phyloP scores from a whole-genome alignment of 2,329 filamentous ascomycete genomes.

The Fusarium sp. region DNA sequence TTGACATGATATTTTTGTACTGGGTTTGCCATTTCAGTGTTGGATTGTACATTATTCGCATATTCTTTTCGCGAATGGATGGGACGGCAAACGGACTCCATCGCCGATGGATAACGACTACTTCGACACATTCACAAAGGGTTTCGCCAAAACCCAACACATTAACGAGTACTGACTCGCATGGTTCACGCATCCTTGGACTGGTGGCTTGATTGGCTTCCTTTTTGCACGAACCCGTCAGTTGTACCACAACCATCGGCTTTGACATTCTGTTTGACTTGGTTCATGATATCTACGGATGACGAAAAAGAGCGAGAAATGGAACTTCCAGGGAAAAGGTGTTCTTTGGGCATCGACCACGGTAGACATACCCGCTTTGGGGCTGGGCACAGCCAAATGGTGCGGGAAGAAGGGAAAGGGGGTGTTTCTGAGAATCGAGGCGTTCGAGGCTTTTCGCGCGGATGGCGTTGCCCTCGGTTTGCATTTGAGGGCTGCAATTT shows the following conservation, averaged over 20 bases:
- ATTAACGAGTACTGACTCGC: constrained; percentile 33
- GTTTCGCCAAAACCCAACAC: constrained; percentile 25
- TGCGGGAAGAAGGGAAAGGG: constrained; percentile 35
- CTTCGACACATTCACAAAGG: constrained; percentile 34
- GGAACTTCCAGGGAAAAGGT: constrained; percentile 37
- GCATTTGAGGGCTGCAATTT: constrained; percentile 44
- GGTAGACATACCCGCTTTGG: constrained; percentile 43
- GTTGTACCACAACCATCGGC: constrained; percentile 47
- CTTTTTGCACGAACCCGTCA: constrained; percentile 42
- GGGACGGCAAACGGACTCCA: constrained; percentile 49
- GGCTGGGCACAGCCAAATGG: constrained; percentile 35
- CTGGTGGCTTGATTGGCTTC: constrained; percentile 33
- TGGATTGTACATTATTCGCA: constrained; percentile 59
- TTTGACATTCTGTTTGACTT: constrained; percentile 48
- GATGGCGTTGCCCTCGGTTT: constrained; percentile 41
- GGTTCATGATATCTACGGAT: constrained; percentile 46
- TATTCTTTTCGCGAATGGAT: constrained; percentile 52
- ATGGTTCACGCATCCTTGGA: constrained; percentile 27
- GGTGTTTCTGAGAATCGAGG: constrained; percentile 36
- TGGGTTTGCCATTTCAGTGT: constrained; percentile 47
- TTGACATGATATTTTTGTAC: constrained; percentile 49
- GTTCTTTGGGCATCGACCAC: constrained; percentile 42
- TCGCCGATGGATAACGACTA: constrained; percentile 47
- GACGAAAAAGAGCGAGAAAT: constrained; percentile 44
- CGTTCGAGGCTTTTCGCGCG: constrained; percentile 44